Base-by-base conservation (phyloP, 176 grass and related monocot species). In the maize (Zea mays) region DNA sequence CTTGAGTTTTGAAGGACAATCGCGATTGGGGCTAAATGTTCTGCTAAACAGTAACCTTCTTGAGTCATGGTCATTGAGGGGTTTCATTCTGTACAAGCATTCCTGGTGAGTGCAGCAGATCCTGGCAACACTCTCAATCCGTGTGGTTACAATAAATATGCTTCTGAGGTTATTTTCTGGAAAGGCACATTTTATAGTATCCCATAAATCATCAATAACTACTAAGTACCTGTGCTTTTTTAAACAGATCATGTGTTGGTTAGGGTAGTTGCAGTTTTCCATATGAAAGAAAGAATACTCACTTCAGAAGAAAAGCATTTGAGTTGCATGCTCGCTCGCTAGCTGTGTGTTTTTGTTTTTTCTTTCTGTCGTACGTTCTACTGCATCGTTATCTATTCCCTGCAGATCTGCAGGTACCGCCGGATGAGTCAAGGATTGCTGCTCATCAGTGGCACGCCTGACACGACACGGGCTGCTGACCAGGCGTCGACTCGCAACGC, bases 161-260 rank as follows among this genome's bases (percentile, higher is more conserved):
- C 73, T 76, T 59, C 73, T 47, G 57, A 76, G 73, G 10, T 62
- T 62, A 47, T 62, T 76, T 62, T 61, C 73, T 62, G 73, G 73
- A 43, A 76, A 76, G 10, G 13, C 41, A 2, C 73, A 47, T 62
- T 59, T 62, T 13, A 76, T 62, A 62, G 43, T 62, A 62, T 76
- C 20, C 73, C 57, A 76, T 76, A 76, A 34, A 62, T 76, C 73
- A 62, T 76, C 73, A 35, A 76, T 6, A 36, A 76, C 41, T 14
- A 76, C 13, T 2, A 76, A 58, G 41, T 76, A 76, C 73, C 73
- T 76, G 42, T 15, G 13, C 46, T 17, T 36, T 47, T 44, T 62
- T 58, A 3, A 62, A 62, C 41, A 62, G 13, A 45, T 47, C 73
- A 62, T 15, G 7, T 27, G 4, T 45, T 15, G 11, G 47, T 8